Conservation (phyloP, 495 filamentous ascomycete genomes). For the Hyaloscypha finlandica region DNA sequence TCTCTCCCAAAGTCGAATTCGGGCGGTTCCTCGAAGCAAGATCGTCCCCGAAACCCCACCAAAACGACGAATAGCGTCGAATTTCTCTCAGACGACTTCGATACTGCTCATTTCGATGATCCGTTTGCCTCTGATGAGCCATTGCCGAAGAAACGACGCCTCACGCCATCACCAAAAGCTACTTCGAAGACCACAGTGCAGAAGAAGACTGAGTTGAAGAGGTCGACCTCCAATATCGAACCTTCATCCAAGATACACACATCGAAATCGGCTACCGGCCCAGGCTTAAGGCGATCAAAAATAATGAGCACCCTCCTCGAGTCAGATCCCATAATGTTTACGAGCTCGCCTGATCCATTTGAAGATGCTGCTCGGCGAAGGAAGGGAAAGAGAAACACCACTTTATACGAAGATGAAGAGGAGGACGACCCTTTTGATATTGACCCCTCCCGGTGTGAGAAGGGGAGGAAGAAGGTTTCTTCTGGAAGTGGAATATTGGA, state of each 20-base stretch:
- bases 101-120: slow-evolving; percentile 35
- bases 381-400: slow-evolving; percentile 14
- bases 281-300: slow-evolving; percentile 14
- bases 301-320: slow-evolving; percentile 29
- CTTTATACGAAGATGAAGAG: slow-evolving; percentile 4
- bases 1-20: neutral
- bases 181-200: slow-evolving; percentile 13
- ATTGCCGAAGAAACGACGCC: slow-evolving; percentile 31
- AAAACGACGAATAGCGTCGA: slow-evolving; percentile 27
- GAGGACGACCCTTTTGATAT: slow-evolving; percentile 18
- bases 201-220: slow-evolving; percentile 17
- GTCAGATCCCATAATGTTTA: slow-evolving; percentile 56
- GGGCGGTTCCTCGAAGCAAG: neutral
- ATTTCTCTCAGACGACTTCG: slow-evolving; percentile 54
- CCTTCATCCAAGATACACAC: slow-evolving; percentile 10
- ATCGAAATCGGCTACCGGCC: neutral
- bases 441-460: neutral
- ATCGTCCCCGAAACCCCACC: neutral
- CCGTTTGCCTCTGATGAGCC: slow-evolving; percentile 19
- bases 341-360: slow-evolving; percentile 44
- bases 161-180: slow-evolving; percentile 31
- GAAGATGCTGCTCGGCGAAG: slow-evolving; percentile 22
- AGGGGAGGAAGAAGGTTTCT: neutral
- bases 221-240: slow-evolving; percentile 33
- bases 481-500: neutral